Base-by-base conservation (phyloP, 139 green algal species). In the Asterochloris sp. region DNA sequence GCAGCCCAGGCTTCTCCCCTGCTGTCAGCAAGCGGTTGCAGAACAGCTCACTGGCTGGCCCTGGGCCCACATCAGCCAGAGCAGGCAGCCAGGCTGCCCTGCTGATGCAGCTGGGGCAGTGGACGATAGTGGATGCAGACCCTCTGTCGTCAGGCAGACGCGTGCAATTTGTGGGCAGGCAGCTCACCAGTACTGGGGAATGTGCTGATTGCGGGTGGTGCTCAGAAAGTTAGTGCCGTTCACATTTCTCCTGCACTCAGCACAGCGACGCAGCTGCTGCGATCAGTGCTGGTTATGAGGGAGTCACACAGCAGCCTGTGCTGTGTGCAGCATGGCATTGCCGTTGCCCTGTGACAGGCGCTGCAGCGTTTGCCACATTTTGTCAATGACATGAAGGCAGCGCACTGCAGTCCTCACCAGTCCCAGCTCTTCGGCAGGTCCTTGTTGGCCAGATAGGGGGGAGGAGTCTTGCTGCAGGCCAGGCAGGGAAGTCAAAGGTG, bases 151-250 rank as follows among this genome's bases (percentile, higher is more conserved):
- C 38, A 54, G 38, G 38, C 38, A 54, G 6, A 6, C 6, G 38
- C 38, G 6, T 2, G 38, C 6, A 6, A 54, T 54, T 6, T 54
- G 38, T 54, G 38, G 38, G 71, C 78, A 85, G 74, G 19, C 47
- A n/a, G 23, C 82, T 75, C 26, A 83, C 73, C 83, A 81, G 73
- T 83, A 87, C 63, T 90, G 76, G 1, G 89, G 92, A 16, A 95
- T 83, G 88, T 94, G 92, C 87, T 96, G 94, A 84, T 97, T 97
- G 63, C 92, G 83, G 0, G 84, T 92, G 47, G 90, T 90, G 60
- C 76, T 90, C 23, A 91, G 71, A 80, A 89, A 96, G 82, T 94
- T 95, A 27, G 82, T 88, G 1, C 91, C 90, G 19, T 94, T 88
- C 9, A 92, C 87, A 73, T 91, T 89, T 8, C 89, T 76, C 92